These are phyloP conservation scores for Wallacemonas rigidus DNA, from an alignment of 208 protist genomes.

Conservation along the genomic window DNA sequence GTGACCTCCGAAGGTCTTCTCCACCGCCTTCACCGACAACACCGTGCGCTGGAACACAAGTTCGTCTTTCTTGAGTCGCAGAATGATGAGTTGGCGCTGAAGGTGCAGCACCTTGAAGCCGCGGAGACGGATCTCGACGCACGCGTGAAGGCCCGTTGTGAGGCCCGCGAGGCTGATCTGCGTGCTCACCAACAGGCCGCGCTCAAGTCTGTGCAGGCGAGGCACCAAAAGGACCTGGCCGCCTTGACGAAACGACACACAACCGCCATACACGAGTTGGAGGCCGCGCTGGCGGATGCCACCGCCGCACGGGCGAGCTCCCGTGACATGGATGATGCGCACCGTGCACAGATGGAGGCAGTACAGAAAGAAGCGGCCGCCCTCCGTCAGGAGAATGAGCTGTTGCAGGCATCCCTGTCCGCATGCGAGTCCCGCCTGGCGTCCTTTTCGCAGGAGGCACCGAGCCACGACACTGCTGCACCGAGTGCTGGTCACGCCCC, in stretches of 20 bases:
- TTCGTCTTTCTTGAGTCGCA: not conserved
- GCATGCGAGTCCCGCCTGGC: no score
- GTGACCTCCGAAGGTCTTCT: constrained; percentile 6
- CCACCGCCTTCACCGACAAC: constrained; percentile 5
- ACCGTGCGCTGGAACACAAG: not conserved
- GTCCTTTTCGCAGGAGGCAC: no score
- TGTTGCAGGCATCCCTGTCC: no score
- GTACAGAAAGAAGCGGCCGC: not conserved
- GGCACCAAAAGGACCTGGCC: constrained; percentile 3
- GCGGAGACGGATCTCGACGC: constrained; percentile 6
- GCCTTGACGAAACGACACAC: not conserved
- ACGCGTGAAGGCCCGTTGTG: not conserved
- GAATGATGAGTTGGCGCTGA: not conserved
- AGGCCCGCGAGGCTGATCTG: constrained; percentile 5
- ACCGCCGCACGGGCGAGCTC: not conserved
- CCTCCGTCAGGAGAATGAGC: no score
- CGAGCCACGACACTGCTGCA: not conserved
- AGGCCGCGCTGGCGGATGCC: not conserved
- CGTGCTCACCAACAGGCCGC: not conserved
- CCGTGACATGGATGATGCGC: not conserved
- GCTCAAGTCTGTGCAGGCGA: not conserved
- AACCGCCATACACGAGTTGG: not conserved
- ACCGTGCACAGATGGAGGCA: not conserved
- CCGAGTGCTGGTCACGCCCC: not conserved
- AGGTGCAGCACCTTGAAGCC: not conserved